Evolutionary conservation across 371 early-diverging fungal species (phyloP).

Genomic region (Massospora cicadina): DNA sequence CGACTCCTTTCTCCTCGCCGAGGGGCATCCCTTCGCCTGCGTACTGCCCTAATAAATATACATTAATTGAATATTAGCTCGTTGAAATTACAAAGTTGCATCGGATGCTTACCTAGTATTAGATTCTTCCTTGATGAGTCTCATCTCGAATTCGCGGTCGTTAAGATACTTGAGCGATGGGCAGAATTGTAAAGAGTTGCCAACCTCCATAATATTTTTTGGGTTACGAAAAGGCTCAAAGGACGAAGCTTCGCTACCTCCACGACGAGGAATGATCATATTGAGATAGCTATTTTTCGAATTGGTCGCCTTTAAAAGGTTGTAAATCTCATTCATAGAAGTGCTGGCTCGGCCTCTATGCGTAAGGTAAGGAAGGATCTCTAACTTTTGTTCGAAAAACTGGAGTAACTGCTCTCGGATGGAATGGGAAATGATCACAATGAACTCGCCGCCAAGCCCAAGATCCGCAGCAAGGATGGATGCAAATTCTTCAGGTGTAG

Average conservation of each 20-base stretch:
- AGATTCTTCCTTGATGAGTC: not conserved
- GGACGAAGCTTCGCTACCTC: not conserved
- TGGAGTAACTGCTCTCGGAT: constrained; percentile 71
- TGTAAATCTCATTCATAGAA: not conserved
- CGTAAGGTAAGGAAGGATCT: constrained; percentile 1
- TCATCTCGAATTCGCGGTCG: not conserved
- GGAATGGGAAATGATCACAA: constrained; percentile 63
- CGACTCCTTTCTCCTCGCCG: not conserved
- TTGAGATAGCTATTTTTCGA: constrained; percentile 1
- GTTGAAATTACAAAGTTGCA: not conserved
- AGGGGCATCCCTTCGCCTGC: not conserved
- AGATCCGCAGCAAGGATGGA: constrained; percentile 58
- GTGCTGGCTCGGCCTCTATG: not conserved
- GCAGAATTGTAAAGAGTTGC: not conserved
- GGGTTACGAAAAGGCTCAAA: not conserved
- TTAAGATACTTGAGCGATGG: not conserved
- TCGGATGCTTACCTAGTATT: not conserved
- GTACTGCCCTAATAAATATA: not conserved
- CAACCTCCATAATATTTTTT: not conserved
- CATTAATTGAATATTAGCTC: not conserved
- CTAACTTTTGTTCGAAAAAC: not conserved
- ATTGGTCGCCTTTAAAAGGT: not conserved
- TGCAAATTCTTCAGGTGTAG: constrained; percentile 78
- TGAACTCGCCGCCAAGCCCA: constrained; percentile 83
- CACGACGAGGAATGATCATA: not conserved